Conservation (phyloP, 805 yeast species). For the Starmerella cellae region DNA sequence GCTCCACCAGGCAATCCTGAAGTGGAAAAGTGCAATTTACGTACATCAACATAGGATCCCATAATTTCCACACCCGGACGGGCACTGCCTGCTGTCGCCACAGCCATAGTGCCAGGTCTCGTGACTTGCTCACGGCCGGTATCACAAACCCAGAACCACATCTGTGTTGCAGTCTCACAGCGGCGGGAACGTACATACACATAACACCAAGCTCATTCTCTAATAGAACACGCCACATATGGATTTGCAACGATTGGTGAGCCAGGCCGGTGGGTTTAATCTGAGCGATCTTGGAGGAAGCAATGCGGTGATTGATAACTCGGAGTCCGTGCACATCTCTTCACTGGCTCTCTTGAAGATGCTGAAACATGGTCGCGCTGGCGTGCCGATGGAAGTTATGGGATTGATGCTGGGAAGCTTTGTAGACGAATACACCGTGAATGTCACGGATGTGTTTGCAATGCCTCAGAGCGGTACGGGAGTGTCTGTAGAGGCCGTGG, state of each 20-base stretch:
- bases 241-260: slow-evolving; percentile 27
- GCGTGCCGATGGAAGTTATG: slow-evolving; percentile 79
- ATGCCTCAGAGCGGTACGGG: slow-evolving; percentile 98
- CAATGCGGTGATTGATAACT: slow-evolving; percentile 78
- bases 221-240: slow-evolving; percentile 13
- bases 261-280: slow-evolving; percentile 26
- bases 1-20: too few relatives aligned
- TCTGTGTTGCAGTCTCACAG: neutral
- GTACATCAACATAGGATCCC: too few relatives aligned
- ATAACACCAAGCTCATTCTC: too few relatives aligned
- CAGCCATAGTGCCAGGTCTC: too few relatives aligned
- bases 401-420: slow-evolving; percentile 98
- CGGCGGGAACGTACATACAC: neutral
- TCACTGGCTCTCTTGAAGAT: slow-evolving; percentile 88
- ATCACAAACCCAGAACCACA: too few relatives aligned
- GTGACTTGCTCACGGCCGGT: too few relatives aligned
- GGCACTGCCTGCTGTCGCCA: too few relatives aligned
- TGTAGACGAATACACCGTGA: slow-evolving; percentile 92
- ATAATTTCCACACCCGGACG: too few relatives aligned
- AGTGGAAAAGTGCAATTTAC: too few relatives aligned
- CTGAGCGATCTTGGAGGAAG: slow-evolving; percentile 32
- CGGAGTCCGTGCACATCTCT: slow-evolving; percentile 93
- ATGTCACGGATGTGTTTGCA: slow-evolving; percentile 95
- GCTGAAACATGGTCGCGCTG: slow-evolving; percentile 86
- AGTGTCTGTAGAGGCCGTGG: slow-evolving; percentile 97